Evolutionary conservation across 306 rosid genomes (phyloP).

Genomic region (Leucaena leucocephala): DNA sequence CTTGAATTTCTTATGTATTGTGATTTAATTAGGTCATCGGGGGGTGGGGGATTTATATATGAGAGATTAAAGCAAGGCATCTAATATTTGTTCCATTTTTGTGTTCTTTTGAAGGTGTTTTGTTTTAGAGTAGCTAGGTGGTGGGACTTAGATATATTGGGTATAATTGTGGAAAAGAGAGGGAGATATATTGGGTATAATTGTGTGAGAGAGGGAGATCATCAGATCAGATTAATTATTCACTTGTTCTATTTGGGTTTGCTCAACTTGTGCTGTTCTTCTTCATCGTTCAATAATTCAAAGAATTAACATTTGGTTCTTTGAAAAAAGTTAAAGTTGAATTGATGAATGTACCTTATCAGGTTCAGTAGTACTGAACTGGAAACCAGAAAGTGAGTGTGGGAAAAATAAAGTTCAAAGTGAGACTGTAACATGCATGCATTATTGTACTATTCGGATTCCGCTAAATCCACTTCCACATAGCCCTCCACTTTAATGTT

Average conservation of each 20-base stretch:
- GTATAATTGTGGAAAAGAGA: conserved; percentile 58
- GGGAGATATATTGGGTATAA: conserved; percentile 46
- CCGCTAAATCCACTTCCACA: not conserved
- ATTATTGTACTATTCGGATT: conserved; percentile 4
- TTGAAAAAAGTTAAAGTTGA: conserved; percentile 27
- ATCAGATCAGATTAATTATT: conserved; percentile 33
- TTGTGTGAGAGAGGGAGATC: conserved; percentile 52
- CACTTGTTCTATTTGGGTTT: conserved; percentile 34
- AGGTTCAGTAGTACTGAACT: not conserved
- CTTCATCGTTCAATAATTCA: conserved; percentile 11
- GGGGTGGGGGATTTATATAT: conserved; percentile 39
- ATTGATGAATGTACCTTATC: not conserved
- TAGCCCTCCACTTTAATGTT: not conserved
- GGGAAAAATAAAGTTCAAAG: not conserved
- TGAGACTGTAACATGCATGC: conserved; percentile 5
- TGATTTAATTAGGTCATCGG: conserved; percentile 34
- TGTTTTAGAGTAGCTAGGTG: conserved; percentile 21
- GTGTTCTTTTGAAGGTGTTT: conserved; percentile 25
- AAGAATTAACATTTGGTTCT: conserved; percentile 17
- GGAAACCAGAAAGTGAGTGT: not conserved
- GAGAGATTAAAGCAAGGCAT: conserved; percentile 32
- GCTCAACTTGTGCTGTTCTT: conserved; percentile 19
- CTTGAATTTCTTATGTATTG: conserved; percentile 27
- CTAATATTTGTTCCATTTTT: conserved; percentile 43
- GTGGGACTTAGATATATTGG: conserved; percentile 35